Percentiles rank a stretch among this genome's conserved stretches.
Evolutionary conservation across 2,329 filamentous ascomycete genomes (phyloP).

Genomic region (Cordyceps pruinosa): DNA sequence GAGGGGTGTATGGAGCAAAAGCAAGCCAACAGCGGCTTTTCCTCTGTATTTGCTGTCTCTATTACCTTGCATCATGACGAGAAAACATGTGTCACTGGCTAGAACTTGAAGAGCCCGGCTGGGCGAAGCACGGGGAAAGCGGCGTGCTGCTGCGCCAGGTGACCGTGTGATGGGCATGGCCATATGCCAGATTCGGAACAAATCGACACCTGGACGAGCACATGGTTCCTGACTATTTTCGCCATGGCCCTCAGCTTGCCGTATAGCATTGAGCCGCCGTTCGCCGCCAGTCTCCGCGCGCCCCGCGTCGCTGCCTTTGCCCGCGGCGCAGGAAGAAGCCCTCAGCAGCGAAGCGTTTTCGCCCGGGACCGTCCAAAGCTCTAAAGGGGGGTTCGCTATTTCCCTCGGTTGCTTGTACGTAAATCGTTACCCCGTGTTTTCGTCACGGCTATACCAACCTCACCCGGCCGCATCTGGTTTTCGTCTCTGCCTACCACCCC

Average conservation of each 20-base stretch:
- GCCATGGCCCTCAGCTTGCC: neutral
- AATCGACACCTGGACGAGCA: slow-evolving; percentile 1
- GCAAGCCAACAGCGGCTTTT: neutral
- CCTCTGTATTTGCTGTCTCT: neutral
- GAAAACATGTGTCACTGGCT: slow-evolving; percentile 11
- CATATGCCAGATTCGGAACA: slow-evolving; percentile 8
- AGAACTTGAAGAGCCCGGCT: neutral
- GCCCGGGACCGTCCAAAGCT: neutral
- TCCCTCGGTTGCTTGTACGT: slow-evolving; percentile 11
- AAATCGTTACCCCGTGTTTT: slow-evolving; percentile 10
- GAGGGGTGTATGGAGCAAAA: slow-evolving; percentile 1
- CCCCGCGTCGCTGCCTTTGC: neutral
- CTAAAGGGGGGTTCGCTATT: slow-evolving; percentile 1
- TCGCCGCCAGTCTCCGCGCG: slow-evolving; percentile 9
- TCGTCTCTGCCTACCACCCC: neutral
- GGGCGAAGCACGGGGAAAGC: neutral
- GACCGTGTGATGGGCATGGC: slow-evolving; percentile 6
- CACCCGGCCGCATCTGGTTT: slow-evolving; percentile 1
- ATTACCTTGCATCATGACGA: neutral
- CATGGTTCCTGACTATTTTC: slow-evolving; percentile 14
- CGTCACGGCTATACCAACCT: slow-evolving; percentile 3
- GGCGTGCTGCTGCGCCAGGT: neutral
- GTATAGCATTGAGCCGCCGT: slow-evolving; percentile 9
- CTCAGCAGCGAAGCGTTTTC: slow-evolving; percentile 7
- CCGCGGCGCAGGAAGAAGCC: neutral